phyloP scores from a whole-genome alignment of 441 rosid species.

The Geranium incanum region DNA sequence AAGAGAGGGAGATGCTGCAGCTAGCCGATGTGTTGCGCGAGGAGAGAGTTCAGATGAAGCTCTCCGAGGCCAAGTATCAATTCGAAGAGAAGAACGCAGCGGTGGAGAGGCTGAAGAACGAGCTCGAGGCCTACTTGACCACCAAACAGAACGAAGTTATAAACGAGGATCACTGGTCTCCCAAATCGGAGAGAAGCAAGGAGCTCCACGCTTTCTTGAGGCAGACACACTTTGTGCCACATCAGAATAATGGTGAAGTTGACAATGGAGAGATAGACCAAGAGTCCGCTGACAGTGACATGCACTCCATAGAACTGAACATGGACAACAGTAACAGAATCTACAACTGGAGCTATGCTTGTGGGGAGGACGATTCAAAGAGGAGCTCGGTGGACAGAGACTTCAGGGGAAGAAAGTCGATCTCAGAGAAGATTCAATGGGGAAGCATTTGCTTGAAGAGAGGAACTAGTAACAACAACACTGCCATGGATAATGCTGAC shows the following conservation, averaged over 20 bases:
- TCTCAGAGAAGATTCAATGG: conserved; percentile 43
- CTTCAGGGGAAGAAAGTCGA: conserved; percentile 55
- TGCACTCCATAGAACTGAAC: conserved; percentile 76
- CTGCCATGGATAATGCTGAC: conserved; percentile 27
- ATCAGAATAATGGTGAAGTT: conserved; percentile 50
- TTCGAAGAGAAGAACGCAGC: conserved; percentile 77
- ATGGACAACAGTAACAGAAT: conserved; percentile 49
- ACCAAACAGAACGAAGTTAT: conserved; percentile 48
- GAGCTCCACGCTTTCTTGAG: conserved; percentile 47
- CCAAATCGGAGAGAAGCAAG: conserved; percentile 34
- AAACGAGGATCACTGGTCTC: conserved; percentile 35
- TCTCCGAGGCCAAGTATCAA: conserved; percentile 67
- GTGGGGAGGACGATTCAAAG: conserved; percentile 31
- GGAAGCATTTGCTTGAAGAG: conserved; percentile 52
- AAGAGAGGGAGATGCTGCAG: conserved; percentile 79
- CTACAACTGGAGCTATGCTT: conserved; percentile 51
- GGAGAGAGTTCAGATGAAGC: conserved; percentile 72
- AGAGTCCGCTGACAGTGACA: conserved; percentile 75
- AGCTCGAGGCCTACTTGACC: conserved; percentile 70
- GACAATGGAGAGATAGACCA: conserved; percentile 48
- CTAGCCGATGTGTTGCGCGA: conserved; percentile 65
- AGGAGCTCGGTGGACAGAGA: conserved; percentile 40
- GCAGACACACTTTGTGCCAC: conserved; percentile 36
- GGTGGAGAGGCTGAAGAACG: conserved; percentile 66
- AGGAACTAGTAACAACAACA: conserved; percentile 53